Evolutionary conservation across 1,139 yeast species (phyloP).

Genomic region (Pichia cactophila): DNA sequence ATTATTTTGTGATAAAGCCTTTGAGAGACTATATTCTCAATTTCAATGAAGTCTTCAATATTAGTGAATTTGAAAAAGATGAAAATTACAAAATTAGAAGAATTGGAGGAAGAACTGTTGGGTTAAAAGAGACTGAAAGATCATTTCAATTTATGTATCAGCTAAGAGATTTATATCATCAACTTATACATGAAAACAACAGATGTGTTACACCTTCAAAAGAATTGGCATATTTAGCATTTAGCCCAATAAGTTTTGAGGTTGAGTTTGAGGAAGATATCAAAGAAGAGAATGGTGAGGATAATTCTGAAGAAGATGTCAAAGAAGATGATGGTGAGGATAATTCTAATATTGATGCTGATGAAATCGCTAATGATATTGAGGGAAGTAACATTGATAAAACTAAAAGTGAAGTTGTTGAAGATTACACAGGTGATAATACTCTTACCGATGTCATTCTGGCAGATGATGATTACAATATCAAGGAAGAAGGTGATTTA

Average conservation of each 20-base stretch:
- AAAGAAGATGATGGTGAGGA: not conserved
- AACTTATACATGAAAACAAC: constrained; percentile 55
- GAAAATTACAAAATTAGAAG: constrained; percentile 38
- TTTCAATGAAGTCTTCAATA: constrained; percentile 34
- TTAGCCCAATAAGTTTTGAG: constrained; percentile 64
- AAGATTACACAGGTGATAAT: no score
- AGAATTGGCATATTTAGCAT: constrained; percentile 82
- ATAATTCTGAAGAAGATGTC: not conserved
- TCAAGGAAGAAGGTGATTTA: not conserved
- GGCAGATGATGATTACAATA: not conserved
- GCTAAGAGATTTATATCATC: constrained; percentile 57
- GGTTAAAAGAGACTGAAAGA: constrained; percentile 63
- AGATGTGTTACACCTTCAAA: constrained; percentile 75
- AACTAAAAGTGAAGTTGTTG: not conserved
- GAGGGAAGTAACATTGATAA: not conserved
- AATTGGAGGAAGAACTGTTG: constrained; percentile 82
- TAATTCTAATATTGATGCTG: no score
- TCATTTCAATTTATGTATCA: constrained; percentile 76
- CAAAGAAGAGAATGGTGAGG: not conserved
- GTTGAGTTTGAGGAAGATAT: constrained; percentile 42
- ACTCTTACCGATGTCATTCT: not conserved
- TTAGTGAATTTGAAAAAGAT: constrained; percentile 26
- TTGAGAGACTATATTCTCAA: constrained; percentile 58
- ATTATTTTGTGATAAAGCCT: constrained; percentile 80
- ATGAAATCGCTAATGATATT: no score